Base-by-base conservation (phyloP, 2,329 filamentous ascomycete species). In the Paracoccidioides lutzii region DNA sequence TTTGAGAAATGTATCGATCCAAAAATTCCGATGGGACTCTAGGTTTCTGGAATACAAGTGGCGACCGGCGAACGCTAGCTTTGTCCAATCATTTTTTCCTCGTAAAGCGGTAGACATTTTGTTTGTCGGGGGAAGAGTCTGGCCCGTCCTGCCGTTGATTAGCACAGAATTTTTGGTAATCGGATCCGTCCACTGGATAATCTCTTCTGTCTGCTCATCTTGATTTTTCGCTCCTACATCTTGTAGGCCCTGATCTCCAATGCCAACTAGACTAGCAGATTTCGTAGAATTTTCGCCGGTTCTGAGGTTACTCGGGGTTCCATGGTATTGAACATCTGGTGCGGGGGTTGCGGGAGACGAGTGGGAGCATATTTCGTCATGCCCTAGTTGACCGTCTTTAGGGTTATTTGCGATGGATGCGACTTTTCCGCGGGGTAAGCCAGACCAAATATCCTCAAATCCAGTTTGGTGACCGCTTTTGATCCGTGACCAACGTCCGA, bases 1-100 rank as follows among this genome's bases (percentile, higher is more conserved):
- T 40, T 76, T 67, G 1, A 89, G 69, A 5, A 91, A 63, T 5
- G 76, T 71, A 7, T 76, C 73, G 2, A 90, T 70, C 85, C 85
- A 89, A 8, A 67, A 61, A n/a, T 59, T 63, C 14, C 60, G 57
- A 5, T 52, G 52, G 28, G 54, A 43, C 32, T 8, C 14, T 30
- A 14, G 42, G 52, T 33, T 40, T n/a, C 30, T 10, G 44, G 30
- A 32, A 53, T 10, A 35, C 14, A 5, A 22, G 9, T 45, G 52
- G n/a, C 52, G 51, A 41, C 14, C n/a, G n/a, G 37, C 1, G 38
- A 30, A 46, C 45, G 58, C 55, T 8, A 40, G 55, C 10, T 57
- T 57, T 51, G 61, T 53, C 45, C 50, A 50, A 8, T 43, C 42
- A 12, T 59, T 58, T 14, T 37, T 6, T 22, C 28, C 44, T 14